Base-by-base conservation (phyloP, 2,329 filamentous ascomycete species). In the Colletotrichum chrysophilum region DNA sequence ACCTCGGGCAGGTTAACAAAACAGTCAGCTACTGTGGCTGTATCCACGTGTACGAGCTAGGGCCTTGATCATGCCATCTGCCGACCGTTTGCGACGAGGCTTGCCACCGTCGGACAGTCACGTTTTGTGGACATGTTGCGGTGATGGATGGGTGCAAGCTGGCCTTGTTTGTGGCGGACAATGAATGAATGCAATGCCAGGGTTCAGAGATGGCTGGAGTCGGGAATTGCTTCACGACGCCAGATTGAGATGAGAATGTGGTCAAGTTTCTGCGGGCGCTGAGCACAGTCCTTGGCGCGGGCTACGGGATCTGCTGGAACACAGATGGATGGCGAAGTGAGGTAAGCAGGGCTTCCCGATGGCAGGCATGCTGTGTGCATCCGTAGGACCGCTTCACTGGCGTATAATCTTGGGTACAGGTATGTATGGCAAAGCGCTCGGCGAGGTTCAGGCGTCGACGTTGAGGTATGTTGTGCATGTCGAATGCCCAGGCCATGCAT, bases 1-100 rank as follows among this genome's bases (percentile, higher is more conserved):
- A 36, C 34, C 34, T 36, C 34, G 10, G 10, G 32, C 32, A 36
- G 34, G 34, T 36, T 16, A 36, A 43, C 24, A 30, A 10, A 24
- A 67, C 28, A 30, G 48, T 30, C 36, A 30, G 30, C 16, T 4
- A 38, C 18, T 21, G 65, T 67, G 48, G 65, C 65, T 67, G 62
- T 16, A 18, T 10, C 24, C 64, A 66, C 64, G 64, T 66, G 36
- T 18, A 26, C 36, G 16, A 66, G 24, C n/a, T 32, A 10, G 64
- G 36, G 64, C 52, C 38, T 28, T 30, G 16, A 68, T 38, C 30
- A 14, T 61, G 48, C 18, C 60, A 30, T 55, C 52, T 61, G 28
- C 36, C 52, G 28, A 74, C 67, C 52, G 72, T 74, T 74, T 74
- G 72, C 72, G 28, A 71, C 61, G 28, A 75, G 68, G 67, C 72